Conservation (phyloP, 257 asterid species). For the Lycium barbarum region DNA sequence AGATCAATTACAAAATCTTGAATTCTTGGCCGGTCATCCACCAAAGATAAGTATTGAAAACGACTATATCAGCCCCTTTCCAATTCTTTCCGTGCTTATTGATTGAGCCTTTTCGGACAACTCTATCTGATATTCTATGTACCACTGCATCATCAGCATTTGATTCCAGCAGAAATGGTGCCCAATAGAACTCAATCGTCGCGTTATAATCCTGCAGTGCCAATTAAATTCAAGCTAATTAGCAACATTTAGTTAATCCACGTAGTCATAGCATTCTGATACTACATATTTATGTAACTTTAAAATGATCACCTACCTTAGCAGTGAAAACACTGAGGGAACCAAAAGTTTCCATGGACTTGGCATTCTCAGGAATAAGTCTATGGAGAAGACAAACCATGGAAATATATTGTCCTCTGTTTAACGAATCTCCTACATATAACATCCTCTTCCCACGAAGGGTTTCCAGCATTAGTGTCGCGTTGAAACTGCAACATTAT, state of each 20-base stretch:
- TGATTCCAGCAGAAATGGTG: slow-evolving; percentile 83
- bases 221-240: not conserved
- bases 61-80: slow-evolving; percentile 74
- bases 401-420: slow-evolving; percentile 74
- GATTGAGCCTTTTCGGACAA: slow-evolving; percentile 66
- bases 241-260: not conserved
- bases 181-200: slow-evolving; percentile 83
- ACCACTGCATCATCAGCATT: slow-evolving; percentile 72
- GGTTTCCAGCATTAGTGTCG: slow-evolving; percentile 69
- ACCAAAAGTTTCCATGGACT: slow-evolving; percentile 52
- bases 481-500: slow-evolving; percentile 64
- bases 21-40: slow-evolving; percentile 68
- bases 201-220: slow-evolving; percentile 72
- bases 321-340: slow-evolving; percentile 68
- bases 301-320: slow-evolving; percentile 68
- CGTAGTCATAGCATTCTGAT: not conserved
- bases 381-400: slow-evolving; percentile 74
- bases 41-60: slow-evolving; percentile 88
- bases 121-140: slow-evolving; percentile 61
- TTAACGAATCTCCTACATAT: slow-evolving; percentile 83
- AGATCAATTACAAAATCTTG: slow-evolving; percentile 52
- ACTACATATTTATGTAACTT: not conserved
- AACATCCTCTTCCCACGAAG: slow-evolving; percentile 73
- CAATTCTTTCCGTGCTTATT: slow-evolving; percentile 70
- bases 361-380: slow-evolving; percentile 60